These are phyloP conservation scores for Pisolithus microcarpus DNA, from an alignment of 768 basidiomycete genomes.

Conservation along the genomic window DNA sequence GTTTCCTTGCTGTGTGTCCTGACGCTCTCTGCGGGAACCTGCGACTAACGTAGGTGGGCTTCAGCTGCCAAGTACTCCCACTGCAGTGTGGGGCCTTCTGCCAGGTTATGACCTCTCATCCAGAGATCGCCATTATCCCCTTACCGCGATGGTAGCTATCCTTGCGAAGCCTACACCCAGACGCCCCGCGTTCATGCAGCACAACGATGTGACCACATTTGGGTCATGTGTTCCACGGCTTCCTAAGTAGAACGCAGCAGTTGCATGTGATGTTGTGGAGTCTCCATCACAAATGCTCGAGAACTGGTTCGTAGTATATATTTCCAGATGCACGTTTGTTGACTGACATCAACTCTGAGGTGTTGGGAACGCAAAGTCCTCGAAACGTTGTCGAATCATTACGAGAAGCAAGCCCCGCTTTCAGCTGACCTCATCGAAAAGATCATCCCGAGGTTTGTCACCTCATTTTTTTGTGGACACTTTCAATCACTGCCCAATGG, in stretches of 20 bases:
- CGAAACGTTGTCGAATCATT: slow-evolving; percentile 71
- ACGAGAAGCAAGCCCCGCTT: slow-evolving; percentile 63
- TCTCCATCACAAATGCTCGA: slow-evolving; percentile 91
- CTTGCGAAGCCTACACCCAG: slow-evolving; percentile 78
- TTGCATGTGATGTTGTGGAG: slow-evolving; percentile 79
- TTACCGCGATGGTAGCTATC: slow-evolving; percentile 85
- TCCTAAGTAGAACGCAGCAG: slow-evolving; percentile 62
- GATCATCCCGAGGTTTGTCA: slow-evolving; percentile 65
- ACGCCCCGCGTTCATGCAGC: slow-evolving; percentile 78
- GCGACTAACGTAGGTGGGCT: neutral
- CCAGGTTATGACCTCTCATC: slow-evolving; percentile 53
- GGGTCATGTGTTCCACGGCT: slow-evolving; percentile 66
- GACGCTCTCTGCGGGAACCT: neutral
- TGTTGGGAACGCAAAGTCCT: slow-evolving; percentile 81
- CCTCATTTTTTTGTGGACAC: neutral
- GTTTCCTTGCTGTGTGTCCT: slow-evolving; percentile 63
- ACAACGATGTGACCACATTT: slow-evolving; percentile 83
- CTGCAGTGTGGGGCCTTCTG: slow-evolving; percentile 75
- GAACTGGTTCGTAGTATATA: slow-evolving; percentile 52
- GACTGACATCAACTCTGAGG: slow-evolving; percentile 27
- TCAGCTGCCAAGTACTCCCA: slow-evolving; percentile 75
- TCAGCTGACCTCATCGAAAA: slow-evolving; percentile 69
- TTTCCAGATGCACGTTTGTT: neutral
- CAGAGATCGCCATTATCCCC: slow-evolving; percentile 62
- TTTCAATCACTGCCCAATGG: neutral